Evolutionary conservation across 1,284 basidiomycete species (phyloP).

Genomic region (Puccinia sorghi): DNA sequence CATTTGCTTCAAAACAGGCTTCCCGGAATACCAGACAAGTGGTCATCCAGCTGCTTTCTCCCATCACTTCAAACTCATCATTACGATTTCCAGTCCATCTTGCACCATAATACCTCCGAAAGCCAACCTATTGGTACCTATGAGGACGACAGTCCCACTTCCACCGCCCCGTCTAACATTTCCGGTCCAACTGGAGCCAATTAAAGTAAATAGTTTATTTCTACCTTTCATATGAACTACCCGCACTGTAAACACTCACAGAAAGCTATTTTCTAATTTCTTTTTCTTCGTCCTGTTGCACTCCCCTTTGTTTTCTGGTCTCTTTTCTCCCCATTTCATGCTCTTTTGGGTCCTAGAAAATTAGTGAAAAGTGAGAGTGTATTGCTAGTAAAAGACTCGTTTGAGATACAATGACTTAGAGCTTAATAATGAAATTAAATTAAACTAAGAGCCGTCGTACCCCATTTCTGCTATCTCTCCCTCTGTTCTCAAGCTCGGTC

Average conservation of each 20-base stretch:
- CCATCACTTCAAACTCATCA: conserved; percentile 1
- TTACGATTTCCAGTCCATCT: conserved; percentile 20
- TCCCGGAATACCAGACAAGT: neutral
- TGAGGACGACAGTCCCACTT: conserved; percentile 34
- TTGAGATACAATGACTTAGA: neutral
- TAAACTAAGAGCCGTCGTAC: no score
- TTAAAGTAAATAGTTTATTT: neutral
- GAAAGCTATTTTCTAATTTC: neutral
- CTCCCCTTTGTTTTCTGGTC: neutral
- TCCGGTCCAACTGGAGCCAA: conserved; percentile 18
- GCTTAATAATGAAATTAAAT: neutral
- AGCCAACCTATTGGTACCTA: neutral
- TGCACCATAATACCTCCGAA: conserved; percentile 1
- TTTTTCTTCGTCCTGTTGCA: neutral
- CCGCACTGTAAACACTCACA: neutral
- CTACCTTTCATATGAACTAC: neutral
- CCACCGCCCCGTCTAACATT: conserved; percentile 27
- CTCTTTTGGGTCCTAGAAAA: neutral
- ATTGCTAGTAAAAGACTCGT: neutral
- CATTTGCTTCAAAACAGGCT: neutral
- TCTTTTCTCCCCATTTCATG: neutral
- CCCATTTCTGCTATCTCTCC: no score
- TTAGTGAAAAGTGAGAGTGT: neutral
- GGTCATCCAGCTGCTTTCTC: conserved; percentile 13
- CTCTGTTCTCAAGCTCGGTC: no score